Evolutionary conservation across 768 basidiomycete genomes (phyloP).

Genomic region (Pisolithus marmoratus): DNA sequence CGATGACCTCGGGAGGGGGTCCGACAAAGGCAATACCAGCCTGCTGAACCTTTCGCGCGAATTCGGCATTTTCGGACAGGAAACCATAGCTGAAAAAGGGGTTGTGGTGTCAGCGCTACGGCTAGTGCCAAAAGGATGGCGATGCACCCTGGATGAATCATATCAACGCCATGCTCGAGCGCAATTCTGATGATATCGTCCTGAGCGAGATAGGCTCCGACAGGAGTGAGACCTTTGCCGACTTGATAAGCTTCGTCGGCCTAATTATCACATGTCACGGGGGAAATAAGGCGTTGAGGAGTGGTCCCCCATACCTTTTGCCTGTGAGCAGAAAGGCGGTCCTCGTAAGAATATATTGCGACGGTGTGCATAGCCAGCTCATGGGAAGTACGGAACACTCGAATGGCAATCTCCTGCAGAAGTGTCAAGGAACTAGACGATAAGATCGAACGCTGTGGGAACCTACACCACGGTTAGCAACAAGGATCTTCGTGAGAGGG

Average conservation of each 20-base stretch:
- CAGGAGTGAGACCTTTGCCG: slow-evolving; percentile 92
- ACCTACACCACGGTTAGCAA: slow-evolving; percentile 86
- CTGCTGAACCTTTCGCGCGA: slow-evolving; percentile 97
- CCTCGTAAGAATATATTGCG: slow-evolving; percentile 97
- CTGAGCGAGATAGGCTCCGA: slow-evolving; percentile 94
- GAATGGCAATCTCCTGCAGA: slow-evolving; percentile 92
- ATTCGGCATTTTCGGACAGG: slow-evolving; percentile 93
- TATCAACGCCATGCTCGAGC: slow-evolving; percentile 97
- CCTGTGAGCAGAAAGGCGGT: slow-evolving; percentile 93
- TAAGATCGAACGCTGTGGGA: slow-evolving; percentile 1
- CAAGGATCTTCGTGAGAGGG: slow-evolving; percentile 85
- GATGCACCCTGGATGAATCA: slow-evolving; percentile 91
- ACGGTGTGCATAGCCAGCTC: slow-evolving; percentile 99
- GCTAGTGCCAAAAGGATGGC: slow-evolving; percentile 10
- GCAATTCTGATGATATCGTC: slow-evolving; percentile 96
- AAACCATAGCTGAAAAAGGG: slow-evolving; percentile 75
- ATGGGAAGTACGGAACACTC: slow-evolving; percentile 97
- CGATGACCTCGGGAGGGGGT: slow-evolving; percentile 92
- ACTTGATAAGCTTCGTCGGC: slow-evolving; percentile 99
- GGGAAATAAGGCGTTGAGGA: slow-evolving; percentile 24
- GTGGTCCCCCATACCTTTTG: slow-evolving; percentile 66
- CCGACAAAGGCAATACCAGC: slow-evolving; percentile 97
- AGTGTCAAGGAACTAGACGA: slow-evolving; percentile 6
- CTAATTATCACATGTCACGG: slow-evolving; percentile 33
- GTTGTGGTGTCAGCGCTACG: not conserved